Base-by-base conservation (phyloP, 768 basidiomycete genomes). In the Termitomyces sp. region DNA sequence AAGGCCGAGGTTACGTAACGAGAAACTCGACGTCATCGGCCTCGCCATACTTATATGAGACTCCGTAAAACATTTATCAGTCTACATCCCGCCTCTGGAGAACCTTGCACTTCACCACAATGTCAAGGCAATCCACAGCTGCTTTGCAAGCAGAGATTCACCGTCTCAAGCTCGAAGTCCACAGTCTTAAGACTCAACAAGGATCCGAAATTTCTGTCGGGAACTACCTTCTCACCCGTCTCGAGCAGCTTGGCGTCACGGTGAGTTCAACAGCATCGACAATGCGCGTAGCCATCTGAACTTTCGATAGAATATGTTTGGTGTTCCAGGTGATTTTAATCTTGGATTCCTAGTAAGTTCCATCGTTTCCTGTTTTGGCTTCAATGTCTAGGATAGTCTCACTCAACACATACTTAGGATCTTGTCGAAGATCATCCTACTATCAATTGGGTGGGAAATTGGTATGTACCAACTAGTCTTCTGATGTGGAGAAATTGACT, bases 361-460 rank as follows among this genome's bases (percentile, higher is more conserved):
- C 6, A 6, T 31, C 10, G 55, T 50, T 26, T 21, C 23, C 26
- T 35, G 43, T 11, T 15, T 40, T 42, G 6, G 15, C 28, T 28
- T 5, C 30, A 8, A 44, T 53, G 50, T 51, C 50, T 51, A 40
- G 6, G 50, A 51, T 19, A n/a, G 50, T 51, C 38, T 38, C 60
- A 23, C 44, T 49, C 21, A 54, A 12, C 10, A 55, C 11, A n/a
- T 15, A 23, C 7, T 19, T 65, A 93, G 83, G 93, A 97, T 68
- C 75, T 87, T 33, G 77, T 97, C 52, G 93, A 95, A 68, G 89
- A 89, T 58, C 81, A 91, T 66, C 79, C 84, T 2, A 77, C 67
- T 6, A 85, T 97, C 41, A 74, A 89, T 15, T 96, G 94, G 94
- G 80, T 94, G 53, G 94, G 94, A 5, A 90, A 91, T 66, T 90